Percentiles rank a stretch among this genome's conserved stretches.
These are phyloP conservation scores for Geum urbanum DNA, from an alignment of 306 rosid species.

Conservation along the genomic window DNA sequence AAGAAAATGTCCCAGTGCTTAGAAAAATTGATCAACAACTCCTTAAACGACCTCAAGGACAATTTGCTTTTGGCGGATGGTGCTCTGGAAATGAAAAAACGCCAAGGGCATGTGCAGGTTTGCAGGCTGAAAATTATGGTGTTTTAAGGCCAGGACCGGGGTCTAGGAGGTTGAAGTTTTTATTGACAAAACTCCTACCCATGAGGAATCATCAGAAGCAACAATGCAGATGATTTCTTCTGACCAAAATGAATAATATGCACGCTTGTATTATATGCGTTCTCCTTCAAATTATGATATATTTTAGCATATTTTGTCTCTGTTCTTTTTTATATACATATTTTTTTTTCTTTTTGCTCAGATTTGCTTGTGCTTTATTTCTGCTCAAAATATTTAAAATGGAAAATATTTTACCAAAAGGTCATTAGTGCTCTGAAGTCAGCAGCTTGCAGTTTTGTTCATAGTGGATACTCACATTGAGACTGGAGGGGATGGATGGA, in stretches of 20 bases:
- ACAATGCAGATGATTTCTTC: conserved; percentile 56
- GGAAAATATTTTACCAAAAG: too few relatives aligned
- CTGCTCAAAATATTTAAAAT: too few relatives aligned
- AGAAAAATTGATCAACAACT: conserved; percentile 69
- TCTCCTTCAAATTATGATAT: background rate
- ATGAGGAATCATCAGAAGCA: conserved; percentile 40
- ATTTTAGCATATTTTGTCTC: background rate
- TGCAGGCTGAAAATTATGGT: conserved; percentile 50
- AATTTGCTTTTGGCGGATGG: conserved; percentile 70
- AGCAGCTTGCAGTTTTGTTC: too few relatives aligned
- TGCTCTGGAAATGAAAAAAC: conserved; percentile 41
- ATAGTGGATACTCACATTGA: too few relatives aligned
- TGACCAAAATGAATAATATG: background rate
- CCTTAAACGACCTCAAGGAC: conserved; percentile 44
- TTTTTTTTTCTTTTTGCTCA: too few relatives aligned
- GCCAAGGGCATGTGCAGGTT: conserved; percentile 36
- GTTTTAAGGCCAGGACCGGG: conserved; percentile 60
- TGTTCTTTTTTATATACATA: too few relatives aligned
- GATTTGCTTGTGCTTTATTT: too few relatives aligned
- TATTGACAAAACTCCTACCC: conserved; percentile 42
- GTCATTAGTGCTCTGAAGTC: too few relatives aligned
- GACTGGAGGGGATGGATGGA: too few relatives aligned
- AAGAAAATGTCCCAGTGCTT: conserved; percentile 53
- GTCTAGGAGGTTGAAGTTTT: conserved; percentile 56
- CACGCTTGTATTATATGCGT: background rate